Base-by-base conservation (phyloP, 495 filamentous ascomycete genomes). In the Penicillium dipodomyicola region DNA sequence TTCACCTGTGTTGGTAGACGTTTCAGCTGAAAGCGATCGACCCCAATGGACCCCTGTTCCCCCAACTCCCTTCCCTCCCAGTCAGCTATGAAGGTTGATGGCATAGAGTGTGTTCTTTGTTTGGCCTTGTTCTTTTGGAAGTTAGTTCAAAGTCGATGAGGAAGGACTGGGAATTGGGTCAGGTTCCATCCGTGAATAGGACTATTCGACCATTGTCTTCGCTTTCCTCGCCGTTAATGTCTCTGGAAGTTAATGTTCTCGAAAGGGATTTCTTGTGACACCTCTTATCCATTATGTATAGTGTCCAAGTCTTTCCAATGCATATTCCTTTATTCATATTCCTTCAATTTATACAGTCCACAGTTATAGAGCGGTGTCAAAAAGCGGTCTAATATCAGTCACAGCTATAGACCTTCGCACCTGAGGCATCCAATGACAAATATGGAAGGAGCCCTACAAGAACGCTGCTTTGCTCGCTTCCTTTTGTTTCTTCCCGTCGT, bases 371-470 rank as follows among this genome's bases (percentile, higher is more conserved):
- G 23, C 23, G 23, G 23, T 25, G 23, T 25, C 23, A 5, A 25
- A 25, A 25, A 25, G 23, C 23, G 23, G 23, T 25, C 23, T 25
- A 6, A 25, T 6, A 5, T 25, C 23, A 25, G 23, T 5, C 23
- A 23, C 22, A 23, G 22, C 22, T 23, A 23, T 23, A 23, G 22
- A 23, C 22, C 22, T 23, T 23, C 4, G 22, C 22, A 23, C 22
- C 22, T 23, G 22, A 23, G 22, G 30, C 30, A 32, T 32, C 30
- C 30, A 33, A 33, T 11, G 10, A 14, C 11, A 14, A 33, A 1
- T 33, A 33, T 33, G 30, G 30, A 33, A 33, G 30, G 30, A 33
- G 30, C 61, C 65, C 22, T 67, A 64, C 51, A 69, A 69, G 29
- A 30, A 1, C 7, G 27, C 27, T 29, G 3, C 0, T 10, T 10